Evolutionary conservation across 495 filamentous ascomycete genomes (phyloP), one percentile per base, ranked within the genome.

Genomic region (Penicillium fimorum): DNA sequence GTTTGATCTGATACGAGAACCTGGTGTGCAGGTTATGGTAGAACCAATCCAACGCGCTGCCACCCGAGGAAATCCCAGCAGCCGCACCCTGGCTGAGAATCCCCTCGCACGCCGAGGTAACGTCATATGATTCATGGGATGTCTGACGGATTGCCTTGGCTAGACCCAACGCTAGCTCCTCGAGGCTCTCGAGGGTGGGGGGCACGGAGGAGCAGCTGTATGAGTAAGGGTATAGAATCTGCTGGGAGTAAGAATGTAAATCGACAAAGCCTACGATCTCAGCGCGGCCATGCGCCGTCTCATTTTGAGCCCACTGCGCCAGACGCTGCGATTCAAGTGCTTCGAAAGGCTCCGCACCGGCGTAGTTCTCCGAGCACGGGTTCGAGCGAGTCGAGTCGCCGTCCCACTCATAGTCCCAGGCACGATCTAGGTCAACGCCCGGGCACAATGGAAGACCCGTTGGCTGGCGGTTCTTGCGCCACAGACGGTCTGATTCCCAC

Each of bases 171-270:
- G 85, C 94, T 24, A 97, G 80, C 68, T 98, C 94, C 66, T 95
- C 84, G 2, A 98, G 82, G 57, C 92, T 95, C 70, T 98, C 94
- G 13, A 91, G 80, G 33, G 90, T 89, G 0, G 93, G 94, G 18
- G 94, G 93, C 35, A 83, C 75, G 7, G 78, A 74, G 7, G 76
- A 74, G 74, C 94, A 98, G 30, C 87, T 88, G 72, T 88, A 96
- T 2, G 91, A 85, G 71, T 93, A 97, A 0, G 94, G 94, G 66
- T 93, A 96, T 10, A 97, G 79, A 27, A 98, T 86, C 72, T 97
- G 90, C 72, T 98, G 93, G 18, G 91, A 93, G 73, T 98, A 98
- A 25, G 90, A 94, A 66, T 98, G 94, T 29, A 98, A 77, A 71
- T 98, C 94, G 18, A 98, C 73, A 55, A 96, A 89, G 3, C 85